Evolutionary conservation across 2,329 filamentous ascomycete species (phyloP), one percentile per base, ranked within the genome.

Genomic region (Claviceps sp.): DNA sequence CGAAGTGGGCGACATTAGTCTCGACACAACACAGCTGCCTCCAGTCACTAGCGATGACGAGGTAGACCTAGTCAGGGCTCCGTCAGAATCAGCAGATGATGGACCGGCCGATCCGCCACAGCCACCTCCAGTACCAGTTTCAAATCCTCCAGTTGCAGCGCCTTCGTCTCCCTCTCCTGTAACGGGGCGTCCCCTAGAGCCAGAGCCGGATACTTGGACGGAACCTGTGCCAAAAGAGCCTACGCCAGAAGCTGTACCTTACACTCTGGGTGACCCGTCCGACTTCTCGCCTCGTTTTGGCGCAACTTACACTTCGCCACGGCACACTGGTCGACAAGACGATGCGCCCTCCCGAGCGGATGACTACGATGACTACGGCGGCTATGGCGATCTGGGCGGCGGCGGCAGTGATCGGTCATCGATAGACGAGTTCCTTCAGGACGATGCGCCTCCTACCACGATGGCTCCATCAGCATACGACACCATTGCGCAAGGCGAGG

Each of bases 401-500:
- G 62, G 62, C 13, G 61, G 56, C 14, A 69, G 66, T 40, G 66
- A 69, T 40, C 54, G 57, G 18, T 69, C 66, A 6, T 68, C 67
- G 7, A 56, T 57, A 18, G 61, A 65, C 38, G 66, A 68, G 48
- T 63, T 54, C 20, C 47, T 54, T 44, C 40, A 37, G 6, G 50
- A 30, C 18, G 42, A 52, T 26, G 45, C 8, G 16, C 37, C 47
- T 16, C 58, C 54, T 37, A 59, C 51, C 45, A 57, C 57, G 41
- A 52, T 30, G 52, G 58, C 49, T 48, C 61, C 56, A n/a, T 52
- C 49, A 42, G 55, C 51, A 45, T 66, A 69, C 37, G 67, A 76
- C 48, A 75, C 69, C 0, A 68, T 75, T 47, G 68, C 69, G 4
- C 69, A 75, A n/a, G 71, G 67, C 16, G 77, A 80, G 54, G 74